These are phyloP conservation scores for Amoebophrya sp. DNA, from an alignment of 169 alveolate genomes.

Conservation along the genomic window DNA sequence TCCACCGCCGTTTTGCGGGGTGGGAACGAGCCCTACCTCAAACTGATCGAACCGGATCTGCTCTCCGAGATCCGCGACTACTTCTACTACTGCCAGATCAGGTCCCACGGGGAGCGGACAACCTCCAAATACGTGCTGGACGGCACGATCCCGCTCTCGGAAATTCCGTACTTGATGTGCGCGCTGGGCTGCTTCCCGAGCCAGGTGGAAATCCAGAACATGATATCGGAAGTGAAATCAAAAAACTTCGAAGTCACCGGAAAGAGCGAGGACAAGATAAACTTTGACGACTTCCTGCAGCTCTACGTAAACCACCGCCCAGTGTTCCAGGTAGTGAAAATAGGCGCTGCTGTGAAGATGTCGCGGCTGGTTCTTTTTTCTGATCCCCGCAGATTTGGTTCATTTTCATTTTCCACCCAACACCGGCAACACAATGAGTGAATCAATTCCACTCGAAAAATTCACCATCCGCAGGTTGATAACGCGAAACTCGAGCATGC, in stretches of 20 bases:
- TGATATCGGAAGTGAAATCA: constrained; percentile 60
- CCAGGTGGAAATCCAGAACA: constrained; percentile 58
- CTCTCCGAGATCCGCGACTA: constrained; percentile 62
- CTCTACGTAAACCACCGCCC: constrained; percentile 33
- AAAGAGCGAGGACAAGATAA: constrained; percentile 45
- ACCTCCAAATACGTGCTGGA: constrained; percentile 66
- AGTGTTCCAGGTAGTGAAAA: background rate
- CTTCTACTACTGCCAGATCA: constrained; percentile 70
- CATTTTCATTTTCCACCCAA: too few species aligned
- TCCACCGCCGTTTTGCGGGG: constrained; percentile 21
- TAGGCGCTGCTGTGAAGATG: too few species aligned
- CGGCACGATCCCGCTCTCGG: constrained; percentile 62
- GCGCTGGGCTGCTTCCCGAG: constrained; percentile 76
- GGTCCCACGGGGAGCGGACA: constrained; percentile 69
- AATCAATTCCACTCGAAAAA: too few species aligned
- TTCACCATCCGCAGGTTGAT: background rate
- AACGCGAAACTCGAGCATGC: background rate
- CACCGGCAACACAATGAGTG: too few species aligned
- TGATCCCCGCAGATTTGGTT: too few species aligned
- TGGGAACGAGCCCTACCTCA: background rate
- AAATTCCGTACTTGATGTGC: constrained; percentile 64
- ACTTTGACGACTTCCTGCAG: constrained; percentile 31
- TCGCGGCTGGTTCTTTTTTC: too few species aligned
- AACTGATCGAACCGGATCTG: background rate
- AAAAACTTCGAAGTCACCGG: constrained; percentile 50